Percentiles rank a stretch among this genome's conserved stretches.
phyloP scores from a whole-genome alignment of 1,139 yeast species.

The Geotrichum carabidarum region DNA sequence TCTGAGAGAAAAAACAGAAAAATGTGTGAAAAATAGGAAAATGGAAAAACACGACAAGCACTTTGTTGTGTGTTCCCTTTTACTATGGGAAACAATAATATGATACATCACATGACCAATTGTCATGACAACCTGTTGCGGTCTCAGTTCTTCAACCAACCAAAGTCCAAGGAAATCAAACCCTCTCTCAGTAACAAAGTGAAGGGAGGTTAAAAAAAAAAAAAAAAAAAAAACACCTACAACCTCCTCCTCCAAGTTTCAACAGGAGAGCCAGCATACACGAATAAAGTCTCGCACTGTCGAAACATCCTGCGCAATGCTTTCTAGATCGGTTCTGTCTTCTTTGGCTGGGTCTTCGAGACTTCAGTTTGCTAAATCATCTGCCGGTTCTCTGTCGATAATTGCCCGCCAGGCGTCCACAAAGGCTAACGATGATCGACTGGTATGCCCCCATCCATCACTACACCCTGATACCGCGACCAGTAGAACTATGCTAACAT shows the following conservation, averaged over 20 bases:
- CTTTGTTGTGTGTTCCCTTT: not conserved
- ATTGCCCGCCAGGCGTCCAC: conserved; percentile 14
- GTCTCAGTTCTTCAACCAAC: conserved; percentile 10
- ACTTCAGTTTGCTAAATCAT: conserved; percentile 8
- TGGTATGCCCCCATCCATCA: conserved; percentile 12
- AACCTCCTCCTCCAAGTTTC: conserved; percentile 4
- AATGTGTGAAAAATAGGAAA: not conserved
- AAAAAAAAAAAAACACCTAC: too few relatives aligned
- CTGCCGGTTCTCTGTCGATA: conserved; percentile 7
- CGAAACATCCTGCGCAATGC: conserved; percentile 3
- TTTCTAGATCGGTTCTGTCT: conserved; percentile 11
- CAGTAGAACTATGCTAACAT: not conserved
- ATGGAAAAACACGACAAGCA: not conserved
- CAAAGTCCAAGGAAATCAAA: conserved; percentile 10
- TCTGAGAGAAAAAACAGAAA: conserved; percentile 9
- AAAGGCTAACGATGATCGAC: conserved; percentile 22
- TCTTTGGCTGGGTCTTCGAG: conserved; percentile 9
- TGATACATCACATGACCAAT: not conserved
- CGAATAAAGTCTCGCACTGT: not conserved
- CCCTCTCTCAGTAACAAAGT: not conserved
- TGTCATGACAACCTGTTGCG: conserved; percentile 2
- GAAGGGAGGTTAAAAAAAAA: not conserved
- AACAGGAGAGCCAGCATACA: not conserved
- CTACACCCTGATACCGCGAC: not conserved
- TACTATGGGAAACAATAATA: not conserved